These are phyloP conservation scores for Tetraselmis striata DNA, from an alignment of 139 green algal genomes.

Conservation along the genomic window DNA sequence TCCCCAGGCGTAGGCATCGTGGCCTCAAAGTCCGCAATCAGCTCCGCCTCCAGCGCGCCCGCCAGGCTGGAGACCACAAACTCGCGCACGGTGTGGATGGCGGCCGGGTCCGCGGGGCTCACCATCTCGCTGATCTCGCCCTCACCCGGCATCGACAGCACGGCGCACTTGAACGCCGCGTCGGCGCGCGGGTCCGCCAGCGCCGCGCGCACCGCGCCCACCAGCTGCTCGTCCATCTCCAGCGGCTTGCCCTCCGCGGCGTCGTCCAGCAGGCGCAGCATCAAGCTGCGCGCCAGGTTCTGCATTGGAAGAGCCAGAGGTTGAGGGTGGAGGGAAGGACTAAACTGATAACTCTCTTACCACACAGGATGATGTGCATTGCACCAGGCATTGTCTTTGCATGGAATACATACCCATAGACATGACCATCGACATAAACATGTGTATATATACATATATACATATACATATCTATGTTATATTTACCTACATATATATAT, in stretches of 20 bases:
- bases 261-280: constrained; percentile 2
- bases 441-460: no score
- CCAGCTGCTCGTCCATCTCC: constrained; percentile 2
- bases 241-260: not conserved
- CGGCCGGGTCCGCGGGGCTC: not conserved
- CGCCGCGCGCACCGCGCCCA: not conserved
- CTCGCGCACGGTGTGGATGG: constrained; percentile 5
- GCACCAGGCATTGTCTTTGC: no score
- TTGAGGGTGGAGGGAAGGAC: no score
- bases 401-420: no score
- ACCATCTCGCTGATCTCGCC: constrained; percentile 8
- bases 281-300: not conserved
- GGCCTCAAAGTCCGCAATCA: not conserved
- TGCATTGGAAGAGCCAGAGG: no score
- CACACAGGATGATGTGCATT: no score
- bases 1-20: no score
- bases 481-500: no score
- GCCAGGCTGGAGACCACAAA: constrained; percentile 2
- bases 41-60: not conserved
- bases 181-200: constrained; percentile 2
- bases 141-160: not conserved
- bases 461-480: no score
- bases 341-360: no score
- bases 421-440: no score
- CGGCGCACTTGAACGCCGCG: constrained; percentile 1